phyloP scores from a whole-genome alignment of 176 grass and related monocot genomes.

The Aegilops longissima region DNA sequence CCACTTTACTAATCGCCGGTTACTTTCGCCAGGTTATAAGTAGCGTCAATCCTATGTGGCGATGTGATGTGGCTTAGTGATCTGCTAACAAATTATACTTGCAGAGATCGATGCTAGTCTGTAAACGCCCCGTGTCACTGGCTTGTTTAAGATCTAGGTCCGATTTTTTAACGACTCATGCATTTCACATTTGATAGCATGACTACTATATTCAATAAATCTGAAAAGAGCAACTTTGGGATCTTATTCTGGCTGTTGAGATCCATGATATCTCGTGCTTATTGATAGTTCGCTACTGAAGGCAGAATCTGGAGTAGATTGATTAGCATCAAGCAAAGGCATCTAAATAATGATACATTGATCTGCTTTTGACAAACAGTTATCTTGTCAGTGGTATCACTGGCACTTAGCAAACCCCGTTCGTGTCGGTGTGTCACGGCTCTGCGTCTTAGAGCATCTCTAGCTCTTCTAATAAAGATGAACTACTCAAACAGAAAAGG shows the following conservation, averaged over 20 bases:
- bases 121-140: not conserved
- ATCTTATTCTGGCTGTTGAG: not conserved
- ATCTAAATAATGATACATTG: too few relatives aligned
- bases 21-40: not conserved
- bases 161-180: not conserved
- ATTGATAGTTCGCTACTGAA: too few relatives aligned
- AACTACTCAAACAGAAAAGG: too few relatives aligned
- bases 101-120: not conserved
- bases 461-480: too few relatives aligned
- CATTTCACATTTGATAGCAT: not conserved
- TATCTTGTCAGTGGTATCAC: too few relatives aligned
- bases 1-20: not conserved
- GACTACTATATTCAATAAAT: not conserved
- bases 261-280: slow-evolving; percentile 10
- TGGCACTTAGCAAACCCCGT: too few relatives aligned
- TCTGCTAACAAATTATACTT: not conserved
- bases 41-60: not conserved
- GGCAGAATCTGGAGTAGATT: too few relatives aligned
- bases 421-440: too few relatives aligned
- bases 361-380: too few relatives aligned
- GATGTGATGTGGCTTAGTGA: not conserved
- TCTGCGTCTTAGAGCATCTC: too few relatives aligned
- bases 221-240: not conserved
- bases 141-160: not conserved
- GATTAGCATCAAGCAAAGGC: too few relatives aligned